Conservation (phyloP, 148 eudicot genomes). For the Polygonum maritimum region DNA sequence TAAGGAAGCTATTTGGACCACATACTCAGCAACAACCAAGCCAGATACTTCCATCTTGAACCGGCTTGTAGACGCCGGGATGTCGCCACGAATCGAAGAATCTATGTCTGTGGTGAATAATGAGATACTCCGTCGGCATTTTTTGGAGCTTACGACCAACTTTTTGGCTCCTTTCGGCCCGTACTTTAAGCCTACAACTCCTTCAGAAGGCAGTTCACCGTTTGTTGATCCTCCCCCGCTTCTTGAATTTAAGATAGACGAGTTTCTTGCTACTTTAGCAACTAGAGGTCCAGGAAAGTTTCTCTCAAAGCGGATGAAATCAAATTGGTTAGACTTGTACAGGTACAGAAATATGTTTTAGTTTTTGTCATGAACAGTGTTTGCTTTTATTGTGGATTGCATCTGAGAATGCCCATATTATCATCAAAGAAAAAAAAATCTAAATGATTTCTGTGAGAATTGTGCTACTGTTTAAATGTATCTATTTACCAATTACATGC, state of each 20-base stretch:
- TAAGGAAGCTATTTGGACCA: conserved; percentile 90
- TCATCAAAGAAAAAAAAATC: not conserved
- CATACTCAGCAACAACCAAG: conserved; percentile 62
- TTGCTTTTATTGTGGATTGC: not conserved
- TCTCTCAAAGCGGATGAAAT: conserved; percentile 78
- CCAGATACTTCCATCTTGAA: conserved; percentile 94
- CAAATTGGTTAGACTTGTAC: conserved; percentile 91
- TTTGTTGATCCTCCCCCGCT: conserved; percentile 87
- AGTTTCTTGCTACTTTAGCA: conserved; percentile 62
- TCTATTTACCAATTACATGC: not conserved
- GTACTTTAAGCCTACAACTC: conserved; percentile 75
- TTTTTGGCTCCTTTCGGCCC: conserved; percentile 94
- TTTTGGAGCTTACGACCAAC: conserved; percentile 92
- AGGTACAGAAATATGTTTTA: conserved; percentile 30
- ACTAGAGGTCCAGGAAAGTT: conserved; percentile 98
- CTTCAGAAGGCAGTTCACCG: conserved; percentile 84
- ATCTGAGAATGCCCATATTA: not conserved
- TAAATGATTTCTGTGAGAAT: not conserved
- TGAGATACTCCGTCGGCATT: conserved; percentile 92
- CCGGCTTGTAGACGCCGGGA: conserved; percentile 91
- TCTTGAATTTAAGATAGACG: conserved; percentile 56
- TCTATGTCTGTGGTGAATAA: conserved; percentile 98
- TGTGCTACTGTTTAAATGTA: not conserved
- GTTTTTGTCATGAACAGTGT: not conserved
- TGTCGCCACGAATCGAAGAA: conserved; percentile 86